These are phyloP conservation scores for Lipomyces yamadae DNA, from an alignment of 805 yeast species.

Conservation along the genomic window DNA sequence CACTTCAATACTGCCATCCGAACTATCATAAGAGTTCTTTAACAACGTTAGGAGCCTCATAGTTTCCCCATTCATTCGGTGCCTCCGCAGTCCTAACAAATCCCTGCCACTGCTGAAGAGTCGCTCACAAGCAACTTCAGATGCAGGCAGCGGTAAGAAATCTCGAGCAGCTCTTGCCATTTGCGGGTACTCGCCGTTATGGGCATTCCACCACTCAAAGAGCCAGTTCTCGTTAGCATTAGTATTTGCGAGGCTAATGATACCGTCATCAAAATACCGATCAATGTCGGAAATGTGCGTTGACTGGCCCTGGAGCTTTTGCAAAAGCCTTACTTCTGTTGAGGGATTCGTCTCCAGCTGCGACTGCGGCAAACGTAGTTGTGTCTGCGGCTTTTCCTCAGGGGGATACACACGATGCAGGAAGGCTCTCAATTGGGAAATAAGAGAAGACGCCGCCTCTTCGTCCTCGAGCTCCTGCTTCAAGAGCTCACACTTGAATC, in stretches of 20 bases:
- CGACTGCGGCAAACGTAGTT: no score
- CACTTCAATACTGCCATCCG: no score
- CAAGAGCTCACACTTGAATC: no score
- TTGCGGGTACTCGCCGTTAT: no score
- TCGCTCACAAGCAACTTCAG: background rate
- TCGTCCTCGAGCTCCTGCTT: no score
- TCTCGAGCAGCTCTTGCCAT: conserved; percentile 1
- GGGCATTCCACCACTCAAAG: background rate
- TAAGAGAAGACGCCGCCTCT: no score
- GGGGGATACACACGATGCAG: background rate
- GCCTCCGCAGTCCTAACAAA: conserved; percentile 1
- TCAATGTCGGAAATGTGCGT: background rate
- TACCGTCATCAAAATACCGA: background rate
- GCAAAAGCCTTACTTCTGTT: background rate
- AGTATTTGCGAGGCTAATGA: background rate
- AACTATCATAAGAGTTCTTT: no score
- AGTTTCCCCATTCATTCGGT: conserved; percentile 4
- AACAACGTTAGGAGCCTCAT: background rate
- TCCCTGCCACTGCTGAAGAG: background rate
- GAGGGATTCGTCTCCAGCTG: no score
- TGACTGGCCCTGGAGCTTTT: background rate
- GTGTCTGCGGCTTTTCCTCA: background rate
- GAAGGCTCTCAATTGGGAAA: background rate
- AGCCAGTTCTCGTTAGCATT: background rate
- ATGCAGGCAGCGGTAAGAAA: no score